Conservation (phyloP, 306 rosid genomes). For the Quercus rubra region DNA sequence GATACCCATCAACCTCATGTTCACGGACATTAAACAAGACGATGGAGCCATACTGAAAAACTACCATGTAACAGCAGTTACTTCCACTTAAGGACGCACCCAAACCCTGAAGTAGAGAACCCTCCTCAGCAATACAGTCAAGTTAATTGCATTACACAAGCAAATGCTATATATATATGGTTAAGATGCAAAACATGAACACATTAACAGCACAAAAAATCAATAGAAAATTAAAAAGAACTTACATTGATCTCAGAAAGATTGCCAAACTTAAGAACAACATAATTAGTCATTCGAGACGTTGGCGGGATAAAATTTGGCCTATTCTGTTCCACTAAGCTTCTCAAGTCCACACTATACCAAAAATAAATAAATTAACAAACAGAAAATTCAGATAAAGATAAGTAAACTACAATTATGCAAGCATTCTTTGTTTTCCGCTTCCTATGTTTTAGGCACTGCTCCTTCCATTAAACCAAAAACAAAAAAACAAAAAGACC, state of each 20-base stretch:
- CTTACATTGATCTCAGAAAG: conserved; percentile 55
- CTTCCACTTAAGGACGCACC: conserved; percentile 70
- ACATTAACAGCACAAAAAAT: not conserved
- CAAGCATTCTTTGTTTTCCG: not conserved
- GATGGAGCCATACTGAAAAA: conserved; percentile 94
- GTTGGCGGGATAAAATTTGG: conserved; percentile 78
- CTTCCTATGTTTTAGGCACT: not conserved
- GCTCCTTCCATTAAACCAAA: no score
- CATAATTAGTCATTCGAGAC: conserved; percentile 88
- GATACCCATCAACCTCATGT: conserved; percentile 63
- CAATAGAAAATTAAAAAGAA: not conserved
- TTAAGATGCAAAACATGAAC: not conserved
- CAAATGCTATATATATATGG: no score
- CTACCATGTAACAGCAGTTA: conserved; percentile 77
- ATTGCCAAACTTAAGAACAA: conserved; percentile 80
- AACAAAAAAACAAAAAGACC: no score
- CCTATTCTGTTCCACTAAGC: conserved; percentile 89
- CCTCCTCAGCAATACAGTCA: conserved; percentile 1
- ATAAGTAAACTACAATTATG: not conserved
- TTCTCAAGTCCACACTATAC: conserved; percentile 86
- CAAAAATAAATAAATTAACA: conserved; percentile 2
- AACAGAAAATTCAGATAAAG: not conserved
- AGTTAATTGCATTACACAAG: not conserved
- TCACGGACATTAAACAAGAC: conserved; percentile 84
- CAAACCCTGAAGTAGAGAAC: conserved; percentile 53